phyloP scores from a whole-genome alignment of 2,329 filamentous ascomycete genomes.

The Didymella lethalis region DNA sequence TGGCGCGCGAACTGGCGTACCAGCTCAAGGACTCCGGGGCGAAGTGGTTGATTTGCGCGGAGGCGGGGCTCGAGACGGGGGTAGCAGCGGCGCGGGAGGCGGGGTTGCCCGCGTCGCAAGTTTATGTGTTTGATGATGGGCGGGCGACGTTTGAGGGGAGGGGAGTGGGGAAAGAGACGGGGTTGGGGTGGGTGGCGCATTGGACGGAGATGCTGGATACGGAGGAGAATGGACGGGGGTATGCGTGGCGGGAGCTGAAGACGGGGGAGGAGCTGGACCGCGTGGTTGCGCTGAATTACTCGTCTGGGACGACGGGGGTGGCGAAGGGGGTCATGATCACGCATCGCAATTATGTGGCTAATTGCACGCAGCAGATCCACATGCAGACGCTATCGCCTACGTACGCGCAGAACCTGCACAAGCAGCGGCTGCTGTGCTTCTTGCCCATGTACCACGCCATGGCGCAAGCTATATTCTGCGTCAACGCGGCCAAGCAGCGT shows the following conservation, averaged over 20 bases:
- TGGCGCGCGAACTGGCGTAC: slow-evolving; percentile 75
- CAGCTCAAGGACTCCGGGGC: slow-evolving; percentile 77
- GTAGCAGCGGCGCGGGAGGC: slow-evolving; percentile 69
- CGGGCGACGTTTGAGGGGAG: slow-evolving; percentile 55
- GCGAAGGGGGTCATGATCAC: slow-evolving; percentile 85
- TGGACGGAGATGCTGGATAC: slow-evolving; percentile 68
- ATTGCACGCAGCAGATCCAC: slow-evolving; percentile 67
- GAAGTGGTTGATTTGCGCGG: slow-evolving; percentile 70
- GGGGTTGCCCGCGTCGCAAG: slow-evolving; percentile 61
- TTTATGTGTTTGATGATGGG: slow-evolving; percentile 73
- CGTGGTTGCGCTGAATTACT: slow-evolving; percentile 79
- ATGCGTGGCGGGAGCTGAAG: slow-evolving; percentile 68
- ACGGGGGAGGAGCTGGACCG: slow-evolving; percentile 59
- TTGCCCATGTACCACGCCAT: slow-evolving; percentile 67
- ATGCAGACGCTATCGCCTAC: slow-evolving; percentile 58
- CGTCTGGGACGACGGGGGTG: slow-evolving; percentile 78
- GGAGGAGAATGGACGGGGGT: slow-evolving; percentile 60
- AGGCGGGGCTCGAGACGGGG: slow-evolving; percentile 66
- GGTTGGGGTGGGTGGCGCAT: slow-evolving; percentile 59
- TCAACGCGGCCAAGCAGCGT: slow-evolving; percentile 63
- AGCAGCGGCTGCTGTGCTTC: slow-evolving; percentile 66
- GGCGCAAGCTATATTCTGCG: slow-evolving; percentile 73
- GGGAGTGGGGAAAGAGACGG: slow-evolving; percentile 43
- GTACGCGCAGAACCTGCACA: slow-evolving; percentile 55
- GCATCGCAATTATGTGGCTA: slow-evolving; percentile 79